Percentiles rank a stretch among this genome's conserved stretches.
Evolutionary conservation across 306 rosid species (phyloP).

Genomic region (Sicyos edulis): DNA sequence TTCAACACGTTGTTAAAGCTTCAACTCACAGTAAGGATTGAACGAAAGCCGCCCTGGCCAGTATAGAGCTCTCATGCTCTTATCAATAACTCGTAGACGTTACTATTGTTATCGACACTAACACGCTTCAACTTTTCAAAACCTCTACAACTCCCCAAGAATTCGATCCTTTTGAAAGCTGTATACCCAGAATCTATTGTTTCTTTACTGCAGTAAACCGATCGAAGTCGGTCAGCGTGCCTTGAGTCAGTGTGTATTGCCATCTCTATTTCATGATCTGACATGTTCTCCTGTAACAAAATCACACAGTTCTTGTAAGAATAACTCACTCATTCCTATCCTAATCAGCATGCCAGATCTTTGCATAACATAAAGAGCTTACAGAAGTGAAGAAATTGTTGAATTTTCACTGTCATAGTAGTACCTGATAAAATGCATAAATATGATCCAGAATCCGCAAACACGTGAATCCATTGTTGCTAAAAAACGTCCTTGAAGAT

Average conservation of each 20-base stretch:
- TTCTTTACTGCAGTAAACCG: slow-evolving; percentile 62
- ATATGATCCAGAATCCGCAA: slow-evolving; percentile 75
- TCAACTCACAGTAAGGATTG: not conserved
- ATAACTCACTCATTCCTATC: not conserved
- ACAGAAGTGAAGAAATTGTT: not conserved
- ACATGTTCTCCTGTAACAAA: slow-evolving; percentile 69
- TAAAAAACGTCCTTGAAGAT: slow-evolving; percentile 69
- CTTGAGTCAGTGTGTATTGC: slow-evolving; percentile 90
- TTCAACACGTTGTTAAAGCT: not conserved
- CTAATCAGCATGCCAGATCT: not conserved
- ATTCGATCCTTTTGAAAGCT: slow-evolving; percentile 62
- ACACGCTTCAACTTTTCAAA: slow-evolving; percentile 93
- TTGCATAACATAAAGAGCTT: not conserved
- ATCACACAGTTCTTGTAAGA: not conserved
- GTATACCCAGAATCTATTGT: slow-evolving; percentile 43
- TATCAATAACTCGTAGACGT: slow-evolving; percentile 80
- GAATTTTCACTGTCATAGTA: not conserved
- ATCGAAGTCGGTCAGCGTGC: slow-evolving; percentile 82
- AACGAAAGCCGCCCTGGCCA: not conserved
- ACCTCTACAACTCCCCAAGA: slow-evolving; percentile 76
- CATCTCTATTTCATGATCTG: slow-evolving; percentile 64
- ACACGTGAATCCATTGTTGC: slow-evolving; percentile 67
- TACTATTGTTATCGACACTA: slow-evolving; percentile 71
- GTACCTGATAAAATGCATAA: slow-evolving; percentile 85
- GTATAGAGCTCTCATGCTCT: slow-evolving; percentile 49